Evolutionary conservation across 768 basidiomycete species (phyloP).

Genomic region (Trametes cinnabarina): DNA sequence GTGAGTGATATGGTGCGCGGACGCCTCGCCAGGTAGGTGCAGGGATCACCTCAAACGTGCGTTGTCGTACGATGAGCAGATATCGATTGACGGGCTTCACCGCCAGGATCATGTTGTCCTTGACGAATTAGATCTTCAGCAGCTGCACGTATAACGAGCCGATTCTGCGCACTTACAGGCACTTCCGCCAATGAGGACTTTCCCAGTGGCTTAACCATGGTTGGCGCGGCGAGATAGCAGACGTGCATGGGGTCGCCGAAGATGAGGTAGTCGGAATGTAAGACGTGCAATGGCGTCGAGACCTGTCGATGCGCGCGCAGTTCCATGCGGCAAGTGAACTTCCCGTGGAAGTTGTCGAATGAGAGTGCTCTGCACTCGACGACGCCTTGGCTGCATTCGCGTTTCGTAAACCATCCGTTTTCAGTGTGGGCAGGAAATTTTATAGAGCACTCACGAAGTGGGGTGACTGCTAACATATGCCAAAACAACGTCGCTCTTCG

Average conservation of each 20-base stretch:
- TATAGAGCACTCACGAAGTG: conserved; percentile 16
- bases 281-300: conserved; percentile 20
- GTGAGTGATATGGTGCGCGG: conserved; percentile 5
- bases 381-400: not conserved
- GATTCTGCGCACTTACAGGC: conserved; percentile 1
- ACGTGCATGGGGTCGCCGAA: conserved; percentile 24
- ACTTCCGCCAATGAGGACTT: conserved; percentile 6
- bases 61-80: conserved; percentile 29
- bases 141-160: no score
- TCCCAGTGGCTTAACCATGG: conserved; percentile 11
- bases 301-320: conserved; percentile 16
- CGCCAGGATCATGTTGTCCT: conserved; percentile 25
- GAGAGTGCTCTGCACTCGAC: conserved; percentile 23
- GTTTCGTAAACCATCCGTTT: not conserved
- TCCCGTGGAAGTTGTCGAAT: conserved; percentile 34
- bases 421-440: not conserved
- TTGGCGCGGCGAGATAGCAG: conserved; percentile 17
- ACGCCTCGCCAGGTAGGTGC: conserved; percentile 19
- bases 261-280: conserved; percentile 23
- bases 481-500: conserved; percentile 23
- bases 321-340: conserved; percentile 22
- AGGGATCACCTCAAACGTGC: conserved; percentile 24
- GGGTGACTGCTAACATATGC: conserved; percentile 22
- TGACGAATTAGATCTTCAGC: not conserved
- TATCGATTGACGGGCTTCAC: conserved; percentile 29